phyloP scores from a whole-genome alignment of 2,329 filamentous ascomycete species.

The Claviceps capensis region DNA sequence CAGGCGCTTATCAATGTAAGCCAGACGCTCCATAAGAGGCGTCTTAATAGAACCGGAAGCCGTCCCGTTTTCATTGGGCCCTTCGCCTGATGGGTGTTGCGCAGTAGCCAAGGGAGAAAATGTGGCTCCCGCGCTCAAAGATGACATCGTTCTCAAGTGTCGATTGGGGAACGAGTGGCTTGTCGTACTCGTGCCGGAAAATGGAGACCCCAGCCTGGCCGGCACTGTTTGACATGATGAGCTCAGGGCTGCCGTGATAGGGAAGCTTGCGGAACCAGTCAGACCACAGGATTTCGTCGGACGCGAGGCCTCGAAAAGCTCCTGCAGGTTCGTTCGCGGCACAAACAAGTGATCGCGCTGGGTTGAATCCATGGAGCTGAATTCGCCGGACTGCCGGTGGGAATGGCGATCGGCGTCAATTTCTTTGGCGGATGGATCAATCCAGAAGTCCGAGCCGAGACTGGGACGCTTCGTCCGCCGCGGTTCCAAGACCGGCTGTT shows the following conservation, averaged over 20 bases:
- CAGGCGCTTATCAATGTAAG: constrained; percentile 45
- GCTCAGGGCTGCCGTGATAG: constrained; percentile 9
- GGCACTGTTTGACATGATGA: constrained; percentile 20
- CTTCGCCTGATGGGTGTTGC: constrained; percentile 28
- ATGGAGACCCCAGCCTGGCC: constrained; percentile 45
- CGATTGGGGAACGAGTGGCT: constrained; percentile 51
- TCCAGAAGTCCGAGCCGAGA: constrained; percentile 40
- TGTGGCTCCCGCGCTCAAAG: constrained; percentile 29
- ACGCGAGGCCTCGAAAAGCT: constrained; percentile 23
- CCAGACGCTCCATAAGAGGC: constrained; percentile 36
- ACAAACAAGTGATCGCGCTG: constrained; percentile 25
- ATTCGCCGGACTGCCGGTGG: constrained; percentile 14
- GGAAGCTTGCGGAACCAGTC: background rate
- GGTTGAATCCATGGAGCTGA: constrained; percentile 20
- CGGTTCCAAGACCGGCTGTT: constrained; percentile 31
- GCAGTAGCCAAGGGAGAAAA: constrained; percentile 44
- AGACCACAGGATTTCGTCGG: constrained; percentile 4
- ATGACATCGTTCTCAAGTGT: constrained; percentile 30
- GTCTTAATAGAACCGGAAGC: constrained; percentile 21
- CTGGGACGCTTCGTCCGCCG: constrained; percentile 38
- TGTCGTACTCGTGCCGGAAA: constrained; percentile 29
- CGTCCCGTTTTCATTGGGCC: constrained; percentile 1
- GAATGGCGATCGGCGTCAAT: constrained; percentile 10
- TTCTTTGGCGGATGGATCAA: constrained; percentile 24
- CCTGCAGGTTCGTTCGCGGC: constrained; percentile 27